phyloP scores from a whole-genome alignment of 129 eudicot species.

The Escallonia rubra region DNA sequence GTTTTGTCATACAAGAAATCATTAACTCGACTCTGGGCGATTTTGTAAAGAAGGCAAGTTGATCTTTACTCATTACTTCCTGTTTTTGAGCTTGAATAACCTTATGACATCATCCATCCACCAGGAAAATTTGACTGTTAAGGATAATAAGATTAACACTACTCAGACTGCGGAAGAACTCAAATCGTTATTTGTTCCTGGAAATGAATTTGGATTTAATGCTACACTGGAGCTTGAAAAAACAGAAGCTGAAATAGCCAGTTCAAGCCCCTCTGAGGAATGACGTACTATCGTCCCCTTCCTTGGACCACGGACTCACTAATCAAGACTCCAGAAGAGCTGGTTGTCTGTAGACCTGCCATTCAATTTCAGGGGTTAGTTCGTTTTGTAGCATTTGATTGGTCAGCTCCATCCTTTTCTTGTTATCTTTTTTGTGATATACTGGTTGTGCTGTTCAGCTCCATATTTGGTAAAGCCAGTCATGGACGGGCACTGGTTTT shows the following conservation, averaged over 20 bases:
- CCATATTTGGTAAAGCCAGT: no score
- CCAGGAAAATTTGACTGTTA: constrained; percentile 65
- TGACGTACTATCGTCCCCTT: no score
- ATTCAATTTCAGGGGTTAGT: no score
- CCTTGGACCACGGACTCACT: no score
- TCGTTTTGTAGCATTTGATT: no score
- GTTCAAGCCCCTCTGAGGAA: no score
- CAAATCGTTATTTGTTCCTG: constrained; percentile 56
- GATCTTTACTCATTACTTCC: neutral
- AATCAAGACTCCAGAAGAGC: no score
- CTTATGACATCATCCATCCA: neutral
- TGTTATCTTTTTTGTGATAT: no score
- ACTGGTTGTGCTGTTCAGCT: no score
- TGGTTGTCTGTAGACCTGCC: no score
- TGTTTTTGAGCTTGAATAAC: constrained; percentile 1
- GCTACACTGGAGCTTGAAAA: constrained; percentile 68
- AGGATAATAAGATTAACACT: constrained; percentile 73
- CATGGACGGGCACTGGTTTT: no score
- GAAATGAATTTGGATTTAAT: constrained; percentile 79
- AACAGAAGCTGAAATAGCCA: constrained; percentile 10
- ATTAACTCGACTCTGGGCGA: constrained; percentile 67
- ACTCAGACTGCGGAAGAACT: constrained; percentile 75
- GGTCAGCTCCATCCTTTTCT: no score
- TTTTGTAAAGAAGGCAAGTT: constrained; percentile 73
- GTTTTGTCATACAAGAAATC: constrained; percentile 76